Evolutionary conservation across 169 alveolate genomes (phyloP).

Genomic region (Babesia gibsoni): DNA sequence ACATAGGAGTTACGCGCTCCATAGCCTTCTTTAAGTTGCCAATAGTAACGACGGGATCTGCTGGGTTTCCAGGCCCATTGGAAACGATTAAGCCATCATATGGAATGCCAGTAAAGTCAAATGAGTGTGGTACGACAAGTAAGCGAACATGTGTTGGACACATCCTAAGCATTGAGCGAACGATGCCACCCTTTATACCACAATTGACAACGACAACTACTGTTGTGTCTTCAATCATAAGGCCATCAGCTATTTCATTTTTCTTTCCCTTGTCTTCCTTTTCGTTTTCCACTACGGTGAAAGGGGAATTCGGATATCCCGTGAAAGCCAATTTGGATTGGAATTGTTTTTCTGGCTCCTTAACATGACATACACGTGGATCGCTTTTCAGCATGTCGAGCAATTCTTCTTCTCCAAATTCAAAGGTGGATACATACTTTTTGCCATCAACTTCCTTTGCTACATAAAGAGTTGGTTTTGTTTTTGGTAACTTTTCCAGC

Average conservation of each 20-base stretch:
- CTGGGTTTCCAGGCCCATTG: slow-evolving; percentile 88
- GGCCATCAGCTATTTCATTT: neutral
- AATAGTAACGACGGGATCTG: slow-evolving; percentile 65
- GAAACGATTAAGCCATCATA: slow-evolving; percentile 83
- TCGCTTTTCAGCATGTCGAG: slow-evolving; percentile 16
- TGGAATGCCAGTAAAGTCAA: slow-evolving; percentile 71
- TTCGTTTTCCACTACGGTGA: neutral
- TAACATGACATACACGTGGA: slow-evolving; percentile 7
- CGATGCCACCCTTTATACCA: slow-evolving; percentile 83
- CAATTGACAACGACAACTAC: slow-evolving; percentile 80
- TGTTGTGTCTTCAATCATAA: slow-evolving; percentile 36
- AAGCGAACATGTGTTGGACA: slow-evolving; percentile 49
- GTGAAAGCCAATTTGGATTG: neutral
- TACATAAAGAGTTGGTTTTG: slow-evolving; percentile 2
- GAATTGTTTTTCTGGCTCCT: neutral
- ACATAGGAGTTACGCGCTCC: slow-evolving; percentile 71
- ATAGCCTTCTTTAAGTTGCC: slow-evolving; percentile 61
- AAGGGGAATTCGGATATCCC: slow-evolving; percentile 1
- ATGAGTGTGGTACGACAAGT: slow-evolving; percentile 73
- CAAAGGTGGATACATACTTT: slow-evolving; percentile 10
- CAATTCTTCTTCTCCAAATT: slow-evolving; percentile 18
- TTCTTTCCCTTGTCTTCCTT: neutral
- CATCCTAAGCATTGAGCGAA: slow-evolving; percentile 59
- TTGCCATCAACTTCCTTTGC: slow-evolving; percentile 11
- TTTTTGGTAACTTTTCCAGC: neutral